phyloP scores from a whole-genome alignment of 805 yeast species.

The Danielia reshetovae region DNA sequence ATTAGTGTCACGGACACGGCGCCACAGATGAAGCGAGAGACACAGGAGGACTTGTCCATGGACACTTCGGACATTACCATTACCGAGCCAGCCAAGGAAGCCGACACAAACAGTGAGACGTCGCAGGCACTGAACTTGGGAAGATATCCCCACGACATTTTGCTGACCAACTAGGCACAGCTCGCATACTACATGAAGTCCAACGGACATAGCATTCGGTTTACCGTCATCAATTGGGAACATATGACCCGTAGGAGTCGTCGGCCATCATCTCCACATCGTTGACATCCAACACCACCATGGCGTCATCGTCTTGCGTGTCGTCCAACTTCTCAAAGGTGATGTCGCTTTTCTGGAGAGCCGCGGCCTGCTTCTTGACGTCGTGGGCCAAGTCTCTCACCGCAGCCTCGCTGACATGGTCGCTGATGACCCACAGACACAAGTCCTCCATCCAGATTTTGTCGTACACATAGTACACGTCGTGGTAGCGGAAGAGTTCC shows the following conservation, averaged over 20 bases:
- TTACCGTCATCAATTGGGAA: too few species aligned
- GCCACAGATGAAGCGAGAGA: neutral
- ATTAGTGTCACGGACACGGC: neutral
- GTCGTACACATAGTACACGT: slow-evolving; percentile 80
- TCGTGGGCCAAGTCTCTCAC: slow-evolving; percentile 67
- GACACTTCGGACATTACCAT: slow-evolving; percentile 11
- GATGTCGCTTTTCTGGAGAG: slow-evolving; percentile 42
- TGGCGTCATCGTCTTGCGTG: slow-evolving; percentile 17
- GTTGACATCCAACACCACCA: slow-evolving; percentile 14
- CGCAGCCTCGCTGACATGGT: slow-evolving; percentile 54
- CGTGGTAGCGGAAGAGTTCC: slow-evolving; percentile 78
- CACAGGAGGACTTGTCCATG: slow-evolving; percentile 13
- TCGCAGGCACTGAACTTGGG: slow-evolving; percentile 23
- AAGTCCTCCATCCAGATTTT: slow-evolving; percentile 74
- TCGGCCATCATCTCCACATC: slow-evolving; percentile 18
- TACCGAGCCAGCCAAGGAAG: slow-evolving; percentile 5
- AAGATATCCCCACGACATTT: slow-evolving; percentile 26
- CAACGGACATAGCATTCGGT: neutral
- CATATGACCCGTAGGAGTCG: slow-evolving; percentile 8
- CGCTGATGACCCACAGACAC: slow-evolving; percentile 66
- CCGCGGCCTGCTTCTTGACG: slow-evolving; percentile 40
- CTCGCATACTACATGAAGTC: too few species aligned
- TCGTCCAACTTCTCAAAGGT: slow-evolving; percentile 50
- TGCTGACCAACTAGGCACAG: too few species aligned
- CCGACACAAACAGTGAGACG: slow-evolving; percentile 5